Evolutionary conservation across 2,329 filamentous ascomycete species (phyloP), one percentile per base, ranked within the genome.

Genomic region (Talaromyces funiculosus): DNA sequence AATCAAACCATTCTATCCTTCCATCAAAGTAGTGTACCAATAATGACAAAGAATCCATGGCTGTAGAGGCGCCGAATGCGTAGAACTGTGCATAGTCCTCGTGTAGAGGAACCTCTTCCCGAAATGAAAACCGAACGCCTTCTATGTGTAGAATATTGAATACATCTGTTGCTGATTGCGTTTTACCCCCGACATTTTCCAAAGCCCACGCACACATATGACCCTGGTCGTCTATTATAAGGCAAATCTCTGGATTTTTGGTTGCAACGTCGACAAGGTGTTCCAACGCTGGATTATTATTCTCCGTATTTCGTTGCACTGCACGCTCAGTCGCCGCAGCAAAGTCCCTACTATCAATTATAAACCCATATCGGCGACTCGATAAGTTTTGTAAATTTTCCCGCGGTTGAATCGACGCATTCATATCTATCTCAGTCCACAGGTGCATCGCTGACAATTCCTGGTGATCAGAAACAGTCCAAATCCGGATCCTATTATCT

Each of bases 201-300:
- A 99, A 77, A 0, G 91, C 93, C 90, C 93, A 97, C 0, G 90
- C 91, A 42, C 90, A 92, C 88, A 97, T 90, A 65, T 87, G 86
- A 1, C 93, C 93, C 53, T 82, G 80, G n/a, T 87, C 86, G 73
- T 97, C 91, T 53, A 96, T 80, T 8, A 93, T 86, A 24, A 97
- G 82, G 66, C 92, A 94, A 2, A 99, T 85, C 71, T 99, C 94
- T 0, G 92, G 90, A 60, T 84, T 89, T 57, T 88, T 87, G 63
- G 93, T 94, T 9, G 91, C 90, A 66, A 97, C 83, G 66, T 92
- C 89, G 45, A 96, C 88, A 4, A 97, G 79, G 70, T 96, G 90
- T 66, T 94, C 88, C 55, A 97, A 79, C 5, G 90, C 88, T 64
- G 90, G 83, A 62, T 88, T 86, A 26, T 88, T 83, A 60, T 85